These are phyloP conservation scores for Fragaria nilgerrensis DNA, from an alignment of 306 rosid species.

Conservation along the genomic window DNA sequence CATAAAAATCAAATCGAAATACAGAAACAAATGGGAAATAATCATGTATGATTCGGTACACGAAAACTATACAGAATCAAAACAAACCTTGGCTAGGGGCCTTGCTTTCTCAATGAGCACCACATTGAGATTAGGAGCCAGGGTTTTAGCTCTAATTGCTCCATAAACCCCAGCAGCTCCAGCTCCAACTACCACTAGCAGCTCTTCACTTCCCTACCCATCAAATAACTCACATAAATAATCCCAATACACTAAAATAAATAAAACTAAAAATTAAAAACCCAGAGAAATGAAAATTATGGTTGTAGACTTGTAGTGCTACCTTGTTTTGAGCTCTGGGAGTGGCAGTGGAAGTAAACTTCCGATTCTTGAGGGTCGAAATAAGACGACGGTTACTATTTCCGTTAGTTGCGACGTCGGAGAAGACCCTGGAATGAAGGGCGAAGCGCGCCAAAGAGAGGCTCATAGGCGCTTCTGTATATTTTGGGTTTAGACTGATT, in stretches of 20 bases:
- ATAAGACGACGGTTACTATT: slow-evolving; percentile 11
- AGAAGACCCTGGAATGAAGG: slow-evolving; percentile 25
- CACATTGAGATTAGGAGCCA: slow-evolving; percentile 70
- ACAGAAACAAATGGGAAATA: neutral
- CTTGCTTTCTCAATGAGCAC: slow-evolving; percentile 72
- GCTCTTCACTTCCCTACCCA: slow-evolving; percentile 54
- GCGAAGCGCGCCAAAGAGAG: slow-evolving; percentile 35
- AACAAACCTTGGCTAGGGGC: slow-evolving; percentile 76
- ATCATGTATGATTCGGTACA: neutral
- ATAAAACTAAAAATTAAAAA: neutral
- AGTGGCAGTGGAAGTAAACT: slow-evolving; percentile 28
- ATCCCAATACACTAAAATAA: neutral
- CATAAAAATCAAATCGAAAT: neutral
- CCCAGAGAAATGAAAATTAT: neutral
- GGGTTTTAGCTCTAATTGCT: slow-evolving; percentile 80
- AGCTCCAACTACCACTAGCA: slow-evolving; percentile 81
- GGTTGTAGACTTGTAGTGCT: neutral
- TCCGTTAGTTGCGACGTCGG: slow-evolving; percentile 4
- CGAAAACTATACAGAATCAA: neutral
- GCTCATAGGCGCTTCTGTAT: slow-evolving; percentile 25
- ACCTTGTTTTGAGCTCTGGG: slow-evolving; percentile 44
- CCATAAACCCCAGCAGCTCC: slow-evolving; percentile 97
- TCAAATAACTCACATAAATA: neutral
- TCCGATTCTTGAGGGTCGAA: slow-evolving; percentile 20
- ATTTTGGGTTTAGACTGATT: neutral